Evolutionary conservation across 352 stramenopile species (phyloP), one percentile per base, ranked within the genome.

Genomic region (Pythium vanterpoolii): DNA sequence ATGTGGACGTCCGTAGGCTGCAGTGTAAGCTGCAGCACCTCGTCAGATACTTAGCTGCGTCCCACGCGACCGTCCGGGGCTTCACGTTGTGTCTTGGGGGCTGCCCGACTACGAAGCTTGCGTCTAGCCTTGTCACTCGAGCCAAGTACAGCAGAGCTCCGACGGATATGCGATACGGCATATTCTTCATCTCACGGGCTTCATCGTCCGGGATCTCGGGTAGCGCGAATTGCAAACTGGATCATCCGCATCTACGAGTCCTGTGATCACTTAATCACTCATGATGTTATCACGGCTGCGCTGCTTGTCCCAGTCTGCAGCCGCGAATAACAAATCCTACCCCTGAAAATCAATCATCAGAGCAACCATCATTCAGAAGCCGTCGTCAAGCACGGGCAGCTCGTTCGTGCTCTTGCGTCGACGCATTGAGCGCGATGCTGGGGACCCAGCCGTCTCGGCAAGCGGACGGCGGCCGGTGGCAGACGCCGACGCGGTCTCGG

Each of bases 391-490:
- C 4, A n/a, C 24, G 9, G 64, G 48, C 21, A 76, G 46, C 48
- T 86, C 66, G 31, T 73, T 81, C 36, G 63, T 83, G 62, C 69
- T 86, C 62, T 86, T 88, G 26, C 78, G 76, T 31, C 78, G 74
- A 18, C 76, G 76, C 76, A 85, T 85, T 5, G 70, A 83, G 5
- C 56, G 66, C 24, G 64, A 26, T 10, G 38, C 45, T 13, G 45
- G 47, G 4, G 56, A 50, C 28, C 40, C 45, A 19, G 33, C 58
- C 6, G 67, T 70, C 51, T 71, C 69, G 1, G 45, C 64, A 6
- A 76, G 61, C 2, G 68, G 61, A 16, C 68, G 60, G 8, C 57
- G 64, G 11, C 54, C 52, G 9, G 50, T 57, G n/a, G n/a, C n/a
- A n/a, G n/a, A n/a, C n/a, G n/a, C n/a, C n/a, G n/a, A n/a, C n/a